Conservation (phyloP, 306 rosid species). For the Oemleria cerasiformis region DNA sequence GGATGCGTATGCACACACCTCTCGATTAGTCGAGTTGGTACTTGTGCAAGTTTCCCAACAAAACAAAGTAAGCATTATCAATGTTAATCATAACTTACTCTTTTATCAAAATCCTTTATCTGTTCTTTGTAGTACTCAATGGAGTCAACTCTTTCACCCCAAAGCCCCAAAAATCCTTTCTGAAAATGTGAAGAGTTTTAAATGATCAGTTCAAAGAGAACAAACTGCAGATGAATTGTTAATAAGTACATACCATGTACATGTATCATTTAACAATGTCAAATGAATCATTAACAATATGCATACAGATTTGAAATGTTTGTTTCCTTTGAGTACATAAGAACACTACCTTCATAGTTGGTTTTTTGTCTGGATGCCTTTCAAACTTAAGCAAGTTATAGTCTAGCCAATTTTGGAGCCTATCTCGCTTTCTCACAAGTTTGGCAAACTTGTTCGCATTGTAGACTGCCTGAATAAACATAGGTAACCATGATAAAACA, state of each 20-base stretch:
- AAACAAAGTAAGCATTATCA: neutral
- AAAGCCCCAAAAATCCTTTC: conserved; percentile 66
- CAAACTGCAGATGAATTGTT: neutral
- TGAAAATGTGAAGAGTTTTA: conserved; percentile 34
- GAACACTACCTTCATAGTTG: conserved; percentile 54
- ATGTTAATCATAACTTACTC: conserved; percentile 40
- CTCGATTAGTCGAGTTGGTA: too few relatives aligned
- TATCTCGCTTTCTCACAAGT: conserved; percentile 58
- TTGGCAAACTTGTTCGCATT: conserved; percentile 85
- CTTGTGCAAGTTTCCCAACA: too few relatives aligned
- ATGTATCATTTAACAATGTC: neutral
- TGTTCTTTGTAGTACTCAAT: conserved; percentile 69
- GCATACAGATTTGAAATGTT: neutral
- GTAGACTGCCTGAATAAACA: conserved; percentile 65
- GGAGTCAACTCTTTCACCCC: conserved; percentile 70
- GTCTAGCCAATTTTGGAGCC: conserved; percentile 89
- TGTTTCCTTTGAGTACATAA: conserved; percentile 5
- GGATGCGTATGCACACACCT: too few relatives aligned
- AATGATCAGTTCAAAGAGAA: conserved; percentile 17
- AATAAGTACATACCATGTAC: neutral
- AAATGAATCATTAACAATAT: neutral
- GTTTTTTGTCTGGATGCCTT: conserved; percentile 72
- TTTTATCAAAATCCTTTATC: conserved; percentile 61
- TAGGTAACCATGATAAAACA: neutral
- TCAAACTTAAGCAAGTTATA: conserved; percentile 87